Percentiles rank a stretch among this genome's conserved stretches.
Evolutionary conservation across 371 early-diverging fungal species (phyloP).

Genomic region (Massospora cicadina): DNA sequence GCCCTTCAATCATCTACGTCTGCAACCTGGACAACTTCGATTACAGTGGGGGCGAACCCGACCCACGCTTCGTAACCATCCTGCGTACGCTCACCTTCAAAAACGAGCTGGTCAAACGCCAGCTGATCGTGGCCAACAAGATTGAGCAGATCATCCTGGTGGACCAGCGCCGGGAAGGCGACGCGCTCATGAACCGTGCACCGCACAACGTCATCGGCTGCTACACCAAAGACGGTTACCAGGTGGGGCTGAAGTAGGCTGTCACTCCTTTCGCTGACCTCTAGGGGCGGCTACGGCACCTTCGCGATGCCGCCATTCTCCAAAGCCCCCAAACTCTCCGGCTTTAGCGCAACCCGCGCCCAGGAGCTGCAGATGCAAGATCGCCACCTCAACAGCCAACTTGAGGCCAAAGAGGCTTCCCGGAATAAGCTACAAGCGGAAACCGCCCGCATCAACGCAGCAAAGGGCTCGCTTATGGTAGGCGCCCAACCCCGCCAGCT

Average conservation of each 20-base stretch:
- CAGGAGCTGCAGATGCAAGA: background rate
- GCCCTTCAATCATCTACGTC: conserved; percentile 31
- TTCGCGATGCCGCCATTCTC: conserved; percentile 22
- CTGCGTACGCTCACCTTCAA: conserved; percentile 41
- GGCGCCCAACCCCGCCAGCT: background rate
- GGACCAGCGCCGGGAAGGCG: conserved; percentile 46
- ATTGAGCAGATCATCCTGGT: conserved; percentile 70
- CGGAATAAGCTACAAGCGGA: background rate
- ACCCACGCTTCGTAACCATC: conserved; percentile 35
- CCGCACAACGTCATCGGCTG: conserved; percentile 56
- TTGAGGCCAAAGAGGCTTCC: background rate
- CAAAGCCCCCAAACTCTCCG: conserved; percentile 25
- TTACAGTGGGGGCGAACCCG: conserved; percentile 51
- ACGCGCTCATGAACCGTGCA: conserved; percentile 41
- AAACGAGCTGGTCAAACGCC: conserved; percentile 54
- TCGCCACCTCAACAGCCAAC: background rate
- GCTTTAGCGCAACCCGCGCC: background rate
- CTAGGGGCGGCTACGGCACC: conserved; percentile 24
- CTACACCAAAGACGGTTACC: conserved; percentile 38
- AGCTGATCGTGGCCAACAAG: conserved; percentile 45
- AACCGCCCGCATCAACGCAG: background rate
- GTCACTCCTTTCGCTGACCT: too few species aligned
- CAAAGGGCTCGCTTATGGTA: background rate
- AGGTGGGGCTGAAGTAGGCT: conserved; percentile 44
- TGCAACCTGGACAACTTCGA: conserved; percentile 46